Evolutionary conservation across 257 asterid species (phyloP).

Genomic region (Penstemon davidsonii): DNA sequence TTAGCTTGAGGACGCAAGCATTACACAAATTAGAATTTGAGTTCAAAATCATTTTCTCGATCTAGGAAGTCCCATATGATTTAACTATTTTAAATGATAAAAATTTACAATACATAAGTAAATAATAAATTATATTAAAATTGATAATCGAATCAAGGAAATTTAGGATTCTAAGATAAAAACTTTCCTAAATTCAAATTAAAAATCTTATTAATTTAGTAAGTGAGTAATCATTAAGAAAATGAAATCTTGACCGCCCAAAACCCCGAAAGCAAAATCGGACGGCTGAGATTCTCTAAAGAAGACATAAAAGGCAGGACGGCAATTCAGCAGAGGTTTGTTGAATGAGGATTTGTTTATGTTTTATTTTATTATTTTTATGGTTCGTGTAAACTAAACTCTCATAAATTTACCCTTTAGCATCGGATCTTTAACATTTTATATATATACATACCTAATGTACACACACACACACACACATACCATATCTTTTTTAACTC

Average conservation of each 20-base stretch:
- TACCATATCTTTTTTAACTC: conserved; percentile 1
- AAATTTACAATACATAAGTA: no score
- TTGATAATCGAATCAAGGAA: background rate
- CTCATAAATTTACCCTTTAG: conserved; percentile 15
- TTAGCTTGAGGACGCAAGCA: no score
- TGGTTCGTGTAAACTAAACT: background rate
- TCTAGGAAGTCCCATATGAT: no score
- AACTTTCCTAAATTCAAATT: no score
- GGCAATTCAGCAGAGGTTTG: conserved; percentile 36
- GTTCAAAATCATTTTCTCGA: no score
- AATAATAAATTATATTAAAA: no score
- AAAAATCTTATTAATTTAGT: background rate
- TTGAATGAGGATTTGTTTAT: conserved; percentile 27
- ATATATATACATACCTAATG: background rate
- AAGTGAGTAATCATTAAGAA: no score
- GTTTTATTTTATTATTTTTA: background rate
- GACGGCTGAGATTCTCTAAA: background rate
- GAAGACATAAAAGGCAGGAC: conserved; percentile 27
- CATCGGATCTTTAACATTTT: conserved; percentile 35
- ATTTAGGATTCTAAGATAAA: no score
- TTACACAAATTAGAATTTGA: no score
- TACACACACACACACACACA: background rate
- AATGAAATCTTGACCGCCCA: no score
- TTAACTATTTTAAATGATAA: no score
- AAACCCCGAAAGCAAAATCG: background rate